Percentiles rank a stretch among this genome's conserved stretches.
Evolutionary conservation across 805 yeast genomes (phyloP).

Genomic region (Brettanomyces nanus): DNA sequence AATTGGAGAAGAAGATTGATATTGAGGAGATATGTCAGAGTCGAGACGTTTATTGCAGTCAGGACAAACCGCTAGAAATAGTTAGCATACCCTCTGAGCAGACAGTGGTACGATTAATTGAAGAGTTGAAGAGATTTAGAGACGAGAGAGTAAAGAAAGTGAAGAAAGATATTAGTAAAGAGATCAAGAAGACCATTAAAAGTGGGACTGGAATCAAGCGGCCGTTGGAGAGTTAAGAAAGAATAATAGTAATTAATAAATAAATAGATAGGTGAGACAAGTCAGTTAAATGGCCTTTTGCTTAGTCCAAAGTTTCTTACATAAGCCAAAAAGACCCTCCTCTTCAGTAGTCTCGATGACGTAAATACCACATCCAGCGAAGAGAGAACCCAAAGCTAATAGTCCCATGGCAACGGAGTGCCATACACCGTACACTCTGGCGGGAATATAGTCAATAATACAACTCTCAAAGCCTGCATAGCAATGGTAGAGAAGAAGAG

Average conservation of each 20-base stretch:
- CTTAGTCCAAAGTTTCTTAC: slow-evolving; percentile 28
- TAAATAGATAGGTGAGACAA: slow-evolving; percentile 2
- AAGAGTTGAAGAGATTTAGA: slow-evolving; percentile 4
- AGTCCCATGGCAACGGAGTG: slow-evolving; percentile 54
- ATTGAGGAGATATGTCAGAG: slow-evolving; percentile 4
- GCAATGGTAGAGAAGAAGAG: slow-evolving; percentile 53
- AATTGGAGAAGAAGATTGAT: slow-evolving; percentile 4
- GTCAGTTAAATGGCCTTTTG: slow-evolving; percentile 4
- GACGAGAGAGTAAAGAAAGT: slow-evolving; percentile 3
- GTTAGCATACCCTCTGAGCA: slow-evolving; percentile 3
- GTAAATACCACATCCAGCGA: slow-evolving; percentile 66
- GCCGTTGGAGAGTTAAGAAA: slow-evolving; percentile 5
- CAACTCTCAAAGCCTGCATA: slow-evolving; percentile 70
- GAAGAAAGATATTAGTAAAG: not conserved
- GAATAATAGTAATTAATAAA: not conserved
- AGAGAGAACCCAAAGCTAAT: slow-evolving; percentile 53
- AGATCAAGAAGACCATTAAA: not conserved
- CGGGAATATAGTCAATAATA: slow-evolving; percentile 72
- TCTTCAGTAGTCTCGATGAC: slow-evolving; percentile 57
- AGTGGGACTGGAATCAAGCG: slow-evolving; percentile 4
- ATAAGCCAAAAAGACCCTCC: slow-evolving; percentile 48
- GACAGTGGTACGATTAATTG: not conserved
- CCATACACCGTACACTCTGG: slow-evolving; percentile 60
- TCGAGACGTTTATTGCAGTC: slow-evolving; percentile 12
- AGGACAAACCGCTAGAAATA: slow-evolving; percentile 11